A percentile compares a stretch with the other conserved stretches of the same genome.
Conservation (phyloP, 2,329 filamentous ascomycete genomes). For the Colletotrichum sansevieriae region DNA sequence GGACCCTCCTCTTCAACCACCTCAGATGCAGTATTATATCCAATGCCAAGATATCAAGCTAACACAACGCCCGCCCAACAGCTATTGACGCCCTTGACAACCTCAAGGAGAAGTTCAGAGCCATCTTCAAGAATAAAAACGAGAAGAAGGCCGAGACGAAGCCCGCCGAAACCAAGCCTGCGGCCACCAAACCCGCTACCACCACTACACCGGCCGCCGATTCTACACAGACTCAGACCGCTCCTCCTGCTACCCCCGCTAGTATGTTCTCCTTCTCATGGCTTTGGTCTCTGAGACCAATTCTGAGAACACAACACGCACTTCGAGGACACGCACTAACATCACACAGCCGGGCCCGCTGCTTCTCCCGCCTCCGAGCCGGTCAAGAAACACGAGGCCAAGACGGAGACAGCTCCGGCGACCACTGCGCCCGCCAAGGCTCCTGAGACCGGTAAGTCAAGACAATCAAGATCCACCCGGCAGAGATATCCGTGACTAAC, state of each 20-base stretch:
- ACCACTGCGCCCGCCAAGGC: constrained; percentile 42
- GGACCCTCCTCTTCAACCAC: background rate
- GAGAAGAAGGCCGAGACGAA: constrained; percentile 52
- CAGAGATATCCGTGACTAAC: constrained; percentile 21
- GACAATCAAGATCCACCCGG: background rate
- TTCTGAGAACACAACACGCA: background rate
- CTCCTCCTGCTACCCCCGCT: constrained; percentile 37
- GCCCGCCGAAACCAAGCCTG: constrained; percentile 44
- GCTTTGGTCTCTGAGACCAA: background rate
- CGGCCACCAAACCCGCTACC: constrained; percentile 48
- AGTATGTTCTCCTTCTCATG: constrained; percentile 19
- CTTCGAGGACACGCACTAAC: constrained; percentile 2
- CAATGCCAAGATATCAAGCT: constrained; percentile 32
- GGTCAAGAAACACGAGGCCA: constrained; percentile 38
- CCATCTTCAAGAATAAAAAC: constrained; percentile 63
- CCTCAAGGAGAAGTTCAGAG: constrained; percentile 68
- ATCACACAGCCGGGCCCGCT: constrained; percentile 35
- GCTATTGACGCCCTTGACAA: constrained; percentile 66
- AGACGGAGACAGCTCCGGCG: constrained; percentile 35
- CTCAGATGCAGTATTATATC: background rate
- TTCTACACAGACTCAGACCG: constrained; percentile 46
- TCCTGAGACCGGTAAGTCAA: constrained; percentile 32
- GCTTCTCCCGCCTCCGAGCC: constrained; percentile 39
- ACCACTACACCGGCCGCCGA: constrained; percentile 47
- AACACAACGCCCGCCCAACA: constrained; percentile 46